Conservation (phyloP, 1,139 yeast species). For the Magnusiomyces tetraspermus region DNA sequence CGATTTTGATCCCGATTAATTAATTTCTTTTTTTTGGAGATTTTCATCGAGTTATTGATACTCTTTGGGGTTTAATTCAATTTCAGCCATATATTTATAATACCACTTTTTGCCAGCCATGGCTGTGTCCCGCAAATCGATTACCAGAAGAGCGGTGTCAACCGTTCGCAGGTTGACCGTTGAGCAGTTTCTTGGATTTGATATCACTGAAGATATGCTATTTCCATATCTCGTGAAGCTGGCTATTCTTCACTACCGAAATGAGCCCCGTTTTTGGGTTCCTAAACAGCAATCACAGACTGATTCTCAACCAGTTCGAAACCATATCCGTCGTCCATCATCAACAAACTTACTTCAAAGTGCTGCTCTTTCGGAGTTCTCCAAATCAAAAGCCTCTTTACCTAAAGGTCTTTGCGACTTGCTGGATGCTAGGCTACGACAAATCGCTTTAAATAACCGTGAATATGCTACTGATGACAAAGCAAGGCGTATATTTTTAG, state of each 20-base stretch:
- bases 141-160: slow-evolving; percentile 3
- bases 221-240: slow-evolving; percentile 29
- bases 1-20: too few species aligned
- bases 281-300: slow-evolving; percentile 6
- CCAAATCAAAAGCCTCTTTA: slow-evolving; percentile 21
- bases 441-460: slow-evolving; percentile 42
- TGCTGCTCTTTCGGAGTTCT: slow-evolving; percentile 9
- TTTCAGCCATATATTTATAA: too few species aligned
- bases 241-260: slow-evolving; percentile 28
- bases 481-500: slow-evolving; percentile 15
- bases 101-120: background rate
- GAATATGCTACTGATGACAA: slow-evolving; percentile 12
- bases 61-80: too few species aligned
- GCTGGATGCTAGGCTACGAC: slow-evolving; percentile 42
- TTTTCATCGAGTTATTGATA: too few species aligned
- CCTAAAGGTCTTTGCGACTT: slow-evolving; percentile 43
- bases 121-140: background rate
- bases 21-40: too few species aligned
- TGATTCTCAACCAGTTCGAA: background rate
- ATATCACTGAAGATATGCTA: slow-evolving; percentile 25
- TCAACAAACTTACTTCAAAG: slow-evolving; percentile 3
- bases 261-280: slow-evolving; percentile 25
- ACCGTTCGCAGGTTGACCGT: background rate
- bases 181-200: background rate
- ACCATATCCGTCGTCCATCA: slow-evolving; percentile 11